These are phyloP conservation scores for Colletotrichum sp. DNA, from an alignment of 2,329 filamentous ascomycete species.

Conservation along the genomic window DNA sequence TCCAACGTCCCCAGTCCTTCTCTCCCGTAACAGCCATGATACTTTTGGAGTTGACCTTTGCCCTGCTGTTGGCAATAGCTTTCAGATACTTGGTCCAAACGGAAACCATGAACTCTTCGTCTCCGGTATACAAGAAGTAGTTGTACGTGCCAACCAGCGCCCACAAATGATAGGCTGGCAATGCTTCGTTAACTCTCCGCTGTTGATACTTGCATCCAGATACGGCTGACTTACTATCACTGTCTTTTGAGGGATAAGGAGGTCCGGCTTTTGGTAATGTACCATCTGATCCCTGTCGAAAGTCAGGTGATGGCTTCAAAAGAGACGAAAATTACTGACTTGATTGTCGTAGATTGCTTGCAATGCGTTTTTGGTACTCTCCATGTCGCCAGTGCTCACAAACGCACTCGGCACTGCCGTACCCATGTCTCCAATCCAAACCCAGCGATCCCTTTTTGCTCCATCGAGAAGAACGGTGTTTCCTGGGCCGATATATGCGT, in stretches of 20 bases:
- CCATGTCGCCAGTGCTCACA: background rate
- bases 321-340: background rate
- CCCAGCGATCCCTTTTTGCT: background rate
- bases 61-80: conserved; percentile 29
- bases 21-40: conserved; percentile 50
- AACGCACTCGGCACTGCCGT: background rate
- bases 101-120: background rate
- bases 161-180: background rate
- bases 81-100: conserved; percentile 33
- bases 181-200: fast-evolving
- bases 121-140: background rate
- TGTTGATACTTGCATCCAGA: fast-evolving
- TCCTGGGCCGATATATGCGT: background rate
- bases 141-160: background rate
- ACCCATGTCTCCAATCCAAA: background rate
- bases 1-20: conserved; percentile 53
- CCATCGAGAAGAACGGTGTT: background rate
- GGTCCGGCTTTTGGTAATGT: conserved; percentile 53
- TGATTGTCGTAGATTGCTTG: background rate
- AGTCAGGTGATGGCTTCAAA: background rate
- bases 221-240: background rate
- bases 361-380: background rate
- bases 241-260: conserved; percentile 34
- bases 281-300: conserved; percentile 33
- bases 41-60: background rate